These are phyloP conservation scores for Mortierella sp. DNA, from an alignment of 371 early-diverging fungal species.

Conservation along the genomic window DNA sequence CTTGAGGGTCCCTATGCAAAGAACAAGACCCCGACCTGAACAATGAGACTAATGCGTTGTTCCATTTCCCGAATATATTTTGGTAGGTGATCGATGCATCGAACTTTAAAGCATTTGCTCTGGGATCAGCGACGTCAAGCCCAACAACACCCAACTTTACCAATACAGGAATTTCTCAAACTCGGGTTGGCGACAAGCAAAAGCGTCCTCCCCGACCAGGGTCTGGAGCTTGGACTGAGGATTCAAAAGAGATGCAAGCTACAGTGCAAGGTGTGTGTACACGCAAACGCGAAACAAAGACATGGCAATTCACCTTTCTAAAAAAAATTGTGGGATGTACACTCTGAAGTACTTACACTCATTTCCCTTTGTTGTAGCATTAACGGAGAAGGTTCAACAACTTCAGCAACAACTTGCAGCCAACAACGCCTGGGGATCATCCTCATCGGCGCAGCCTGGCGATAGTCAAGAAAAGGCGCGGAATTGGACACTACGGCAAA, in stretches of 20 bases:
- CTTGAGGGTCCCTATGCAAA: too few species aligned
- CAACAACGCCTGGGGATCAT: conserved; percentile 12
- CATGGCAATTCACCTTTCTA: too few species aligned
- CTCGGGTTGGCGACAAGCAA: conserved; percentile 19
- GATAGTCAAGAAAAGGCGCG: conserved; percentile 38
- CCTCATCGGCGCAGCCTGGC: conserved; percentile 13
- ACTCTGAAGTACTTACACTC: too few species aligned
- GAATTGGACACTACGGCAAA: conserved; percentile 26
- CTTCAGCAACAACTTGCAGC: conserved; percentile 22
- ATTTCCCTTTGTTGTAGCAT: conserved; percentile 8
- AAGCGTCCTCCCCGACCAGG: conserved; percentile 23
- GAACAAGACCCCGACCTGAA: background rate
- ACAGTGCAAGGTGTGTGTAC: conserved; percentile 37
- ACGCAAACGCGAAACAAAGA: too few species aligned
- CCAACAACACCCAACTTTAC: conserved; percentile 18
- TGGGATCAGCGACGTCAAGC: conserved; percentile 17
- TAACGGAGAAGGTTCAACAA: conserved; percentile 19
- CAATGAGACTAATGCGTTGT: background rate
- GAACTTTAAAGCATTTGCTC: conserved; percentile 6
- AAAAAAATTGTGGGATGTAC: too few species aligned
- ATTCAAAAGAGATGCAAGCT: conserved; percentile 22
- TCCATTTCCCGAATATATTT: too few species aligned
- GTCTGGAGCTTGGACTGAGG: conserved; percentile 7
- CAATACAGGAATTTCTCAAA: too few species aligned
- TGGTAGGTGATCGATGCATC: conserved; percentile 20